phyloP scores from a whole-genome alignment of 176 grass and related monocot genomes.

The Avena atlantica region DNA sequence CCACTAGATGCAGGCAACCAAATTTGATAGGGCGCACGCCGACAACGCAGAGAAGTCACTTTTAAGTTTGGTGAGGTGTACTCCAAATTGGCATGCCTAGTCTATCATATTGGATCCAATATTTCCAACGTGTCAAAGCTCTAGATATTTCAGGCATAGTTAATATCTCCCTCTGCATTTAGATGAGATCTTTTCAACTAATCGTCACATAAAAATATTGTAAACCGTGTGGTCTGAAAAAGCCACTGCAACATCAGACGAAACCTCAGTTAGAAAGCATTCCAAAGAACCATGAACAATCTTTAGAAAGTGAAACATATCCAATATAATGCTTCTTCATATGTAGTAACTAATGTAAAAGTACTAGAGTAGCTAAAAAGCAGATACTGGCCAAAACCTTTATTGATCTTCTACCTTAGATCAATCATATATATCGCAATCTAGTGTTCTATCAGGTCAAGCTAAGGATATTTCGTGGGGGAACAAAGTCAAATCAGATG shows the following conservation, averaged over 20 bases:
- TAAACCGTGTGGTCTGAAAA: not conserved
- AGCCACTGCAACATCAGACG: not conserved
- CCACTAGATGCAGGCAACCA: conserved; percentile 39
- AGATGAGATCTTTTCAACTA: not conserved
- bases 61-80: conserved; percentile 39
- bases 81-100: conserved; percentile 30
- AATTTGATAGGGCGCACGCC: not conserved
- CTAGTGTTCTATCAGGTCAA: conserved; percentile 47
- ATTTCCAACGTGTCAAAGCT: conserved; percentile 41
- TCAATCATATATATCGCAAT: conserved; percentile 45
- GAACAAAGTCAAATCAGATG: conserved; percentile 41
- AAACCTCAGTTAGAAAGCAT: not conserved
- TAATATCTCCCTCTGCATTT: not conserved
- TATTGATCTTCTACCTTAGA: conserved; percentile 32
- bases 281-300: conserved; percentile 26
- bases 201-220: not conserved
- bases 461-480: conserved; percentile 45
- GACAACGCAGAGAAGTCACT: conserved; percentile 28
- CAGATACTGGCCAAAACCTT: conserved; percentile 8
- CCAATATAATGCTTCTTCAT: conserved; percentile 26
- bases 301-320: not conserved
- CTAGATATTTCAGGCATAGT: conserved; percentile 10
- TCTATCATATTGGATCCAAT: conserved; percentile 14
- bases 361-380: conserved; percentile 5
- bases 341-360: conserved; percentile 32